Evolutionary conservation across 2,329 filamentous ascomycete genomes (phyloP), one percentile per base, ranked within the genome.

Genomic region (Diaporthe australafricana): DNA sequence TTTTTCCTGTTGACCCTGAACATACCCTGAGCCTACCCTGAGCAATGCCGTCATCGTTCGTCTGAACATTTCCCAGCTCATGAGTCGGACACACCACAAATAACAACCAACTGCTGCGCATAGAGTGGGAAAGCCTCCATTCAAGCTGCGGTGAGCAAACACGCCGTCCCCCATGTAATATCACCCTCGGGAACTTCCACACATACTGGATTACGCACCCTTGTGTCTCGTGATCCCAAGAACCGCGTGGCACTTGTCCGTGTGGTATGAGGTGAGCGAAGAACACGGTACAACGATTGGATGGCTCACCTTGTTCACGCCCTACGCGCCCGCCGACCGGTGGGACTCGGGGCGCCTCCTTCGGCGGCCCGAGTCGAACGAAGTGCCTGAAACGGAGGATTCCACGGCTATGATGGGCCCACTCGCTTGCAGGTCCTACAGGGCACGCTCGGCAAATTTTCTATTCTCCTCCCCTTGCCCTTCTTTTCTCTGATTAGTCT

Each of bases 371-470:
- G 48, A 27, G 60, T 63, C 60, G 60, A 63, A 63, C 60, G 60
- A 63, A 63, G 30, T 48, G 42, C 60, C 25, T n/a, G 42, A 32
- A 25, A 63, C 45, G 60, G 60, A 40, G 40, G 30, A 35, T 63
- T 35, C 42, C 60, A 63, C 60, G 48, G 60, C 42, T 30, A 25
- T 4, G 25, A 22, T 38, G 20, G 60, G 27, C 30, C 60, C 60
- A 63, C 60, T 35, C 60, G 42, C 60, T 63, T 48, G 60, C 60
- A 63, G 60, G 60, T 63, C 11, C 27, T 35, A 63, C 60, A 63
- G 42, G 60, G 60, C 60, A 63, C 60, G 60, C 60, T 48, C 60
- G 60, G 60, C 60, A 63, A 63, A 63, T 63, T 48, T 48, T 63
- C 60, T 63, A 48, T 22, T 63, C 42, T 47, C 20, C 12, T 55